These are phyloP conservation scores for Macroventuria anomochaeta DNA, from an alignment of 2,329 filamentous ascomycete genomes.

Conservation along the genomic window DNA sequence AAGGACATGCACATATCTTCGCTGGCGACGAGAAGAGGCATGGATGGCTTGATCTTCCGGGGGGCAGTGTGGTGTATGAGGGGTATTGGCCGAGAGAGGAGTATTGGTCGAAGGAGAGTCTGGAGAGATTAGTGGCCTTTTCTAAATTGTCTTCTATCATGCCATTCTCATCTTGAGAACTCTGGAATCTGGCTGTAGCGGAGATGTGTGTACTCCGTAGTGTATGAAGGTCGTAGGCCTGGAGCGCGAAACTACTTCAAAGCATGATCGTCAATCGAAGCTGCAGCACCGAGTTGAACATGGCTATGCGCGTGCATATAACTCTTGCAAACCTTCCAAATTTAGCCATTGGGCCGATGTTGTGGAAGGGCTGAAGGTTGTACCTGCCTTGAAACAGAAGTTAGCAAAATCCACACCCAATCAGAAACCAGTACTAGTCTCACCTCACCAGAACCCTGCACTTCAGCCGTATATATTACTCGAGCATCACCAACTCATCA, in stretches of 20 bases:
- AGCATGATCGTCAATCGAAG: no score
- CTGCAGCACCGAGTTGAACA: not conserved
- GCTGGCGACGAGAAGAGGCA: constrained; percentile 38
- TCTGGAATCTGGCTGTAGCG: no score
- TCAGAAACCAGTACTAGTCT: not conserved
- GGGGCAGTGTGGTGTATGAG: not conserved
- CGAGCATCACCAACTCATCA: not conserved
- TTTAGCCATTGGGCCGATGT: not conserved
- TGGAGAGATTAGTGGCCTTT: not conserved
- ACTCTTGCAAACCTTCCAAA: not conserved
- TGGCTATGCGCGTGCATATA: not conserved
- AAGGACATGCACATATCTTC: constrained; percentile 57
- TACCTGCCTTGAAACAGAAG: not conserved
- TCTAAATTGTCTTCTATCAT: no score
- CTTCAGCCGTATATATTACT: constrained; percentile 4
- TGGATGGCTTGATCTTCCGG: constrained; percentile 39
- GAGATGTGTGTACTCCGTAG: no score
- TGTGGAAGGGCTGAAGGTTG: not conserved
- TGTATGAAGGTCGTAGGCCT: no score
- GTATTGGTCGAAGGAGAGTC: not conserved
- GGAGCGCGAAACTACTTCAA: no score
- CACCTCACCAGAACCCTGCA: not conserved
- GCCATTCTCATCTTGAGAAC: no score
- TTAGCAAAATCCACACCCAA: not conserved
- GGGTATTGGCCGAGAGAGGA: not conserved